phyloP scores from a whole-genome alignment of 768 basidiomycete species.

The Amanita rimosa region DNA sequence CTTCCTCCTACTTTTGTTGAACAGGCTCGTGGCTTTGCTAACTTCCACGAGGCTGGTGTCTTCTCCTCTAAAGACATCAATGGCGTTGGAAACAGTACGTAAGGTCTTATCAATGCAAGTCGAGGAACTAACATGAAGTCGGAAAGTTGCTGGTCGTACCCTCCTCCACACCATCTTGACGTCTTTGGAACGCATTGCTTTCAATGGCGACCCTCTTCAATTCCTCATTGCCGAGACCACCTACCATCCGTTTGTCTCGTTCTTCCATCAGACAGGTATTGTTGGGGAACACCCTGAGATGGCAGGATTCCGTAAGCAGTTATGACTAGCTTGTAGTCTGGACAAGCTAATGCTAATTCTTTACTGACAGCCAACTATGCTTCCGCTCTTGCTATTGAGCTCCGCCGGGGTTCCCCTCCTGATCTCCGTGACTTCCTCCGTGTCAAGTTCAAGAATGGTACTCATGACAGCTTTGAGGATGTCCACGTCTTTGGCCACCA shows the following conservation, averaged over 20 bases:
- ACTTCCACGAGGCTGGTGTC: constrained; percentile 71
- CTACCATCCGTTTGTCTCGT: constrained; percentile 86
- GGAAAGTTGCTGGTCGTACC: constrained; percentile 71
- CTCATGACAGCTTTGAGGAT: constrained; percentile 46
- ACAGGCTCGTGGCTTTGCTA: constrained; percentile 62
- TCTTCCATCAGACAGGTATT: constrained; percentile 71
- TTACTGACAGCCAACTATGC: constrained; percentile 51
- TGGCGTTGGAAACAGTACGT: constrained; percentile 73
- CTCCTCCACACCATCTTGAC: constrained; percentile 59
- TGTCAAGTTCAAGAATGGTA: constrained; percentile 82
- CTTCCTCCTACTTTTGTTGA: constrained; percentile 72
- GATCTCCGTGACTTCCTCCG: constrained; percentile 75
- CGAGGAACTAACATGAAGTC: background rate
- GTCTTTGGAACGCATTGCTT: constrained; percentile 69
- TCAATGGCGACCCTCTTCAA: constrained; percentile 70
- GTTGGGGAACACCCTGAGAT: constrained; percentile 45
- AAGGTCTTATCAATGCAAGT: background rate
- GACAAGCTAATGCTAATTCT: constrained; percentile 1
- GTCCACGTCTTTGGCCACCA: constrained; percentile 67
- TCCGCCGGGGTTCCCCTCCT: constrained; percentile 63
- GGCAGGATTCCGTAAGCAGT: constrained; percentile 50
- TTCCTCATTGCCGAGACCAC: constrained; percentile 71
- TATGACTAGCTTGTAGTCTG: background rate
- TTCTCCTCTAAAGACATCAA: constrained; percentile 53
- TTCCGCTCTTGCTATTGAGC: constrained; percentile 68